A percentile compares a stretch with the other conserved stretches of the same genome.
phyloP scores from a whole-genome alignment of 1,284 basidiomycete species.

The Cutaneotrichosporon arboriforme region DNA sequence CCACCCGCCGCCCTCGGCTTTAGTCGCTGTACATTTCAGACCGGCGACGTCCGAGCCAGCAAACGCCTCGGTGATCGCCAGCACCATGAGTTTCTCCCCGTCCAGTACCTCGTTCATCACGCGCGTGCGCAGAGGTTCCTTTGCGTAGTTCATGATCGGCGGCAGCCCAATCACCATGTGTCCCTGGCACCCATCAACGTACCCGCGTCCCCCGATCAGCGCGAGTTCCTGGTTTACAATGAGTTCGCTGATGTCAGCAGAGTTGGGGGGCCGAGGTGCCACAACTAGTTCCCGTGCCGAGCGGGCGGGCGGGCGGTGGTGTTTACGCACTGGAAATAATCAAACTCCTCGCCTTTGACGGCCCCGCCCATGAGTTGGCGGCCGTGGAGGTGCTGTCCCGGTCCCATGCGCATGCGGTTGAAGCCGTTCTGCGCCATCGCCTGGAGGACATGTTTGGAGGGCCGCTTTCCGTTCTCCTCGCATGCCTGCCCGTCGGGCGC shows the following conservation, averaged over 20 bases:
- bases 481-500: constrained; percentile 56
- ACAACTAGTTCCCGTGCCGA: too few species aligned
- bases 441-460: constrained; percentile 44
- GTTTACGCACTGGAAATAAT: constrained; percentile 57
- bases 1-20: constrained; percentile 63
- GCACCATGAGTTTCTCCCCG: constrained; percentile 64
- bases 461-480: constrained; percentile 72
- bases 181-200: constrained; percentile 39
- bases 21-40: constrained; percentile 71
- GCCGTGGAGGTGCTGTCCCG: constrained; percentile 70
- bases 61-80: constrained; percentile 86
- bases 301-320: too few species aligned
- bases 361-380: constrained; percentile 70
- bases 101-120: constrained; percentile 74
- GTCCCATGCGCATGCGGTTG: constrained; percentile 85
- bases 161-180: constrained; percentile 53
- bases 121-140: constrained; percentile 54
- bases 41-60: constrained; percentile 88
- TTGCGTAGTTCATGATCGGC: constrained; percentile 55
- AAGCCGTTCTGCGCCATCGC: constrained; percentile 59
- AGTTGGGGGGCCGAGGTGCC: too few species aligned
- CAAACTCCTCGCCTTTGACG: constrained; percentile 80
- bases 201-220: constrained; percentile 75
- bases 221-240: constrained; percentile 81
- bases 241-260: constrained; percentile 53